Conservation (phyloP, 2,329 filamentous ascomycete genomes). For the Blastomyces silverae region DNA sequence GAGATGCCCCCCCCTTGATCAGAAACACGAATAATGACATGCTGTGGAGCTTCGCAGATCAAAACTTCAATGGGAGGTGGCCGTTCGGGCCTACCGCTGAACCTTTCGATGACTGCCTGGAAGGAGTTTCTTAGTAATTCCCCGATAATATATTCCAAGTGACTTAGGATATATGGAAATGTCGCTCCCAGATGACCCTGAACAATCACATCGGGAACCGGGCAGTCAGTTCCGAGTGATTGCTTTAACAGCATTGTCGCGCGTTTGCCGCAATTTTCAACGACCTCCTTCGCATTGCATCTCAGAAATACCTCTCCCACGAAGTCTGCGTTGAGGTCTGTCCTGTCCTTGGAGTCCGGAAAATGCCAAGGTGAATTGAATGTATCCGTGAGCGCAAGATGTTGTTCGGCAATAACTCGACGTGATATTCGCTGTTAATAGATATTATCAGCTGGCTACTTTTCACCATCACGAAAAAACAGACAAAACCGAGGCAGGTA, state of each 20-base stretch:
- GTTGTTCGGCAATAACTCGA: conserved; percentile 94
- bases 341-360: conserved; percentile 63
- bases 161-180: conserved; percentile 93
- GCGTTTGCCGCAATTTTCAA: conserved; percentile 72
- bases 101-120: conserved; percentile 78
- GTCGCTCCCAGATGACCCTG: conserved; percentile 80
- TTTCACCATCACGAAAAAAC: neutral
- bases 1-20: conserved; percentile 92
- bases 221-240: conserved; percentile 63
- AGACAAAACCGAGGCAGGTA: neutral
- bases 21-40: conserved; percentile 93
- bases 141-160: conserved; percentile 94
- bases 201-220: conserved; percentile 73
- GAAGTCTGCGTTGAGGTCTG: conserved; percentile 65
- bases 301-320: conserved; percentile 93
- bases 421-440: conserved; percentile 71
- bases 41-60: conserved; percentile 86
- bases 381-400: conserved; percentile 88
- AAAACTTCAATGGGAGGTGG: conserved; percentile 87
- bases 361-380: conserved; percentile 89
- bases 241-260: conserved; percentile 66
- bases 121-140: conserved; percentile 93
- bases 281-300: conserved; percentile 83
- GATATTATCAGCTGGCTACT: neutral
- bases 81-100: conserved; percentile 42